Evolutionary conservation across 148 eudicot genomes (phyloP), one percentile per base, ranked within the genome.

Genomic region (Hydrangea macrophylla): DNA sequence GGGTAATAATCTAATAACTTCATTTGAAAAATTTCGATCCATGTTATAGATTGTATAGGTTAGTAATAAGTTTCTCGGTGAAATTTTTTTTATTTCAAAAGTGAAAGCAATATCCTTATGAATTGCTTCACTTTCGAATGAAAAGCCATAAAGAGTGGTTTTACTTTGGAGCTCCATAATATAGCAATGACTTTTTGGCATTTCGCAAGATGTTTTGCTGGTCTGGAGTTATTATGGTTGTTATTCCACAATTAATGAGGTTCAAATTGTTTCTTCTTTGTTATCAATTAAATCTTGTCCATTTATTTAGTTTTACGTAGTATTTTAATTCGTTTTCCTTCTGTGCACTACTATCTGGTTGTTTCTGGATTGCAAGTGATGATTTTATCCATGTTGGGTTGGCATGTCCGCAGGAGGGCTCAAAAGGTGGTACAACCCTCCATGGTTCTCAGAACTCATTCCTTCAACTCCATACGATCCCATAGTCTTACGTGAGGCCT

Each of bases 361-460:
- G 62, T 45, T 51, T 37, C 17, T 28, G 58, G 27, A 31, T 55
- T 32, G 44, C 39, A 23, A 62, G 67, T 33, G 23, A 37, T 17
- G 27, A 27, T 35, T 72, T 60, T 15, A 23, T 45, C 20, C 23
- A 28, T 70, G 54, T 57, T 58, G 63, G 26, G 62, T 58, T 33
- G 36, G 70, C 50, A 62, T 70, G n/a, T 69, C 54, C 15, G 35
- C 81, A 92, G 97, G 97, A 60, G 88, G 66, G 58, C 70, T 89
- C 31, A 85, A 89, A 79, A 87, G 96, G 76, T 92, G 97, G 97
- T 85, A 80, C 78, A 92, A 92, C 80, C 96, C 97, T 62, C 81
- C 82, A 69, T 92, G 96, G 97, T 92, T 5, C 64, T 33, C 80
- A 20, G 97, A 89, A 69, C 70, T 70, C 55, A 87, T 87, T 24